Evolutionary conservation across 2,329 filamentous ascomycete genomes (phyloP).

Genomic region (Diaporthe vaccinii): DNA sequence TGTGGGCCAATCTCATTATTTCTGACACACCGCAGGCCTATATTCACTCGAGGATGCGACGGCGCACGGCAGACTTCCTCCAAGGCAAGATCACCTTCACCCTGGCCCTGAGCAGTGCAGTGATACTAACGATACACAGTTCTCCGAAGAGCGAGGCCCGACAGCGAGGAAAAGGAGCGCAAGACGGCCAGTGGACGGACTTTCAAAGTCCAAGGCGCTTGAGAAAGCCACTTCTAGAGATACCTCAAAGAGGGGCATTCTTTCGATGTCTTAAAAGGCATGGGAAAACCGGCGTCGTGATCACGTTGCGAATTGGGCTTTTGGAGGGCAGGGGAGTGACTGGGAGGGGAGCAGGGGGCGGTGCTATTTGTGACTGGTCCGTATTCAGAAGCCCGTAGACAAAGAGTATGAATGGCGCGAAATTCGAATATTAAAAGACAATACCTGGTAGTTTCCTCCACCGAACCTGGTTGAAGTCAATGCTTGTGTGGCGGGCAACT

Average conservation of each 20-base stretch:
- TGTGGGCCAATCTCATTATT: conserved; percentile 35
- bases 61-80: conserved; percentile 96
- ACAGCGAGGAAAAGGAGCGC: conserved; percentile 96
- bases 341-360: background rate
- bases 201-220: conserved; percentile 73
- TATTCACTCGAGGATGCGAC: conserved; percentile 98
- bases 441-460: background rate
- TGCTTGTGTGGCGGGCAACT: background rate
- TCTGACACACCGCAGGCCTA: conserved; percentile 75
- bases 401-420: conserved; percentile 1
- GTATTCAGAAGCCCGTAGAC: conserved; percentile 6
- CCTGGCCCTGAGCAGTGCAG: conserved; percentile 44
- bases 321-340: background rate
- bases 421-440: background rate
- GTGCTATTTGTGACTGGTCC: background rate
- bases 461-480: background rate
- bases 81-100: conserved; percentile 75
- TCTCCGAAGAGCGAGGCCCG: conserved; percentile 93
- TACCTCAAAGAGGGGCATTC: background rate
- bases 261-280: background rate
- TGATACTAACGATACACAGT: conserved; percentile 65
- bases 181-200: conserved; percentile 98
- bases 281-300: background rate
- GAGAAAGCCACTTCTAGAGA: conserved; percentile 44
- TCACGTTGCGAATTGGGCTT: background rate